phyloP scores from a whole-genome alignment of 2,329 filamentous ascomycete species.

The Fonsecaea monophora region DNA sequence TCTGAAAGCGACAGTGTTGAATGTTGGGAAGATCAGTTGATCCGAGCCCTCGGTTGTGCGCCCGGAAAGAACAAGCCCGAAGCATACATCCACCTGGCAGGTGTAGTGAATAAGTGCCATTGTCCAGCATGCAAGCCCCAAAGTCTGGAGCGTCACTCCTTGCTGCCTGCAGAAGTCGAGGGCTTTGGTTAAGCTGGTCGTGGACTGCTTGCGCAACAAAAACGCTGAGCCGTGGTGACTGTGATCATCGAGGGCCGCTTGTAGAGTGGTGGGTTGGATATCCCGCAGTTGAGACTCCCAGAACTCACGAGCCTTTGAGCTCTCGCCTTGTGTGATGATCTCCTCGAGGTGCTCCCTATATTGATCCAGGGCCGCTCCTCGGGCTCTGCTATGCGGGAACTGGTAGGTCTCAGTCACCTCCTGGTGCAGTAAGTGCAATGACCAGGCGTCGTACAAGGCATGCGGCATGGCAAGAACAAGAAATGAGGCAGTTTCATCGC shows the following conservation, averaged over 20 bases:
- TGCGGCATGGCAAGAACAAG: slow-evolving; percentile 78
- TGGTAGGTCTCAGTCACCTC: slow-evolving; percentile 50
- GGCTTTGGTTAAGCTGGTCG: slow-evolving; percentile 51
- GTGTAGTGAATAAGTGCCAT: slow-evolving; percentile 70
- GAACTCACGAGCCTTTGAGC: slow-evolving; percentile 63
- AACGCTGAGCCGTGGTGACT: slow-evolving; percentile 39
- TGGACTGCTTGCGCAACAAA: slow-evolving; percentile 57
- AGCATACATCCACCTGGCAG: slow-evolving; percentile 74
- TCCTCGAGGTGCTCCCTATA: slow-evolving; percentile 58
- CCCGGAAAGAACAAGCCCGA: slow-evolving; percentile 83
- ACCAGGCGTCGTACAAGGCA: slow-evolving; percentile 89
- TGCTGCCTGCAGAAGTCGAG: slow-evolving; percentile 68
- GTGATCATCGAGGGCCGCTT: background rate
- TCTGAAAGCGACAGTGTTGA: slow-evolving; percentile 85
- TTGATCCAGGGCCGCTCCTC: background rate
- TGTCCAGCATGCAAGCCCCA: slow-evolving; percentile 80
- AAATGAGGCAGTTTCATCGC: slow-evolving; percentile 46
- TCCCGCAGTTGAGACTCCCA: slow-evolving; percentile 71
- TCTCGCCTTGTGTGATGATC: slow-evolving; percentile 58
- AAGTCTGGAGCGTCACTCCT: slow-evolving; percentile 74
- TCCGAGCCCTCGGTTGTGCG: slow-evolving; percentile 75
- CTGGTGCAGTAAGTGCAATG: slow-evolving; percentile 73
- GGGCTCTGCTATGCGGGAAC: background rate
- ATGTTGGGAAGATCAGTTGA: slow-evolving; percentile 79
- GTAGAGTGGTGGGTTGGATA: slow-evolving; percentile 21